Base-by-base conservation (phyloP, 331 rosid species). In the Malus hybrid region DNA sequence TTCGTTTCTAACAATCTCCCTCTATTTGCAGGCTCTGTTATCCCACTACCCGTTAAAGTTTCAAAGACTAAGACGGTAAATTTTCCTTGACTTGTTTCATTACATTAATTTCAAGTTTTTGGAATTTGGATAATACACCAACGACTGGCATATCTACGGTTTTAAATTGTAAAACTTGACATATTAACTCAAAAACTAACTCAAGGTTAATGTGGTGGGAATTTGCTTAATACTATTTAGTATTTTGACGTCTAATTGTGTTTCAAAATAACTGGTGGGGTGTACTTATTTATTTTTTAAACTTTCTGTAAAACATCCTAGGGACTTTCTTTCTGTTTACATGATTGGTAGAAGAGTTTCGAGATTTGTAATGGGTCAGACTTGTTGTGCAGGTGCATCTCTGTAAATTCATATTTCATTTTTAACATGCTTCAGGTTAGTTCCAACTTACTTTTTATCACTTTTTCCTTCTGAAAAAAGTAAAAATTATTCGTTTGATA, bases 381-480 rank as follows among this genome's bases (percentile, higher is more conserved):
- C 46, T 50, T 70, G 77, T 74, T 29, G 62, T 79, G 85, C 97
- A 94, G 99, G 91, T 90, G 99, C 83, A 89, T 94, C 55, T 84
- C 97, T 5, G 67, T 39, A 80, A 94, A 92, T 86, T 84, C 97
- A 36, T 87, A 81, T 81, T 94, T 94, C 88, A 92, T 94, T 74
- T 94, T 90, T 73, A 73, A 73, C 84, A 94, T 94, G 97, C 96
- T 94, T 85, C 91, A 92, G 97, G 99, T 94, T 66, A 76, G 74
- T 76, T 64, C 66, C 74, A 71, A 79, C 56, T 13, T 67, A 73
- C 59, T 28, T 56, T n/a, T 19, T 10, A 8, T 50, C 19, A 31
- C 6, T 2, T 77, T 77, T n/a, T 16, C 46, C 28, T 22, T 71
- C 59, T 13, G n/a, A 60, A 7, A 7, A 36, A 7, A 36, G 44